Evolutionary conservation across 2,329 filamentous ascomycete species (phyloP).

Genomic region (Colletotrichum tofieldiae): DNA sequence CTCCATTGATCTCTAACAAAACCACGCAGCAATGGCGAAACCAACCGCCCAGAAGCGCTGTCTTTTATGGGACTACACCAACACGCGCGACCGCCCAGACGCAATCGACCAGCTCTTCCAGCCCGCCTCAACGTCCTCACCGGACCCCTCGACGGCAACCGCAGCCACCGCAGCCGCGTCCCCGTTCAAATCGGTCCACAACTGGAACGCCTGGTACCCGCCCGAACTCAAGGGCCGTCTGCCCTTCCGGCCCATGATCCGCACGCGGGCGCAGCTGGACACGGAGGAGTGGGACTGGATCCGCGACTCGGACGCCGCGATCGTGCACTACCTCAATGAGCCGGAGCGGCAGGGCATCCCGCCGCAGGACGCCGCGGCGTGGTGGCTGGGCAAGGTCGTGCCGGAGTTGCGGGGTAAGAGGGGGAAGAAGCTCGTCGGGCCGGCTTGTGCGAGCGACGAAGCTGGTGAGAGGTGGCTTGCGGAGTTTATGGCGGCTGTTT

Average conservation of each 20-base stretch:
- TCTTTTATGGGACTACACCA: slow-evolving; percentile 62
- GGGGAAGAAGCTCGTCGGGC: slow-evolving; percentile 54
- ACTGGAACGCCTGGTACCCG: slow-evolving; percentile 60
- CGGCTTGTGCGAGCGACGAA: slow-evolving; percentile 56
- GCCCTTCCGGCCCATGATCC: slow-evolving; percentile 61
- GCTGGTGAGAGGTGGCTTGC: slow-evolving; percentile 58
- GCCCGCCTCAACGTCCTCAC: not conserved
- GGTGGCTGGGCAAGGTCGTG: slow-evolving; percentile 57
- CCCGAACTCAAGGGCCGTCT: slow-evolving; percentile 53
- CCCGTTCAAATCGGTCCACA: slow-evolving; percentile 55
- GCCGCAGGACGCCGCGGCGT: slow-evolving; percentile 53
- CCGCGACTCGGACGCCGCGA: slow-evolving; percentile 47
- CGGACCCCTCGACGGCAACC: no score
- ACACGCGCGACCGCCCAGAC: slow-evolving; percentile 52
- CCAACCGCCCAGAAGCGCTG: slow-evolving; percentile 50
- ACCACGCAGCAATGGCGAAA: not conserved
- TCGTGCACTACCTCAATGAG: slow-evolving; percentile 64
- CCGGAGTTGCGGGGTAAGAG: slow-evolving; percentile 39
- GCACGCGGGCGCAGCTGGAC: slow-evolving; percentile 53
- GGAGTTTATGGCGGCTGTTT: slow-evolving; percentile 56
- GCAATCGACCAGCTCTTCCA: slow-evolving; percentile 55
- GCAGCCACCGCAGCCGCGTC: slow-evolving; percentile 1
- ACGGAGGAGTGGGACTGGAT: slow-evolving; percentile 56
- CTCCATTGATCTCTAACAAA: not conserved
- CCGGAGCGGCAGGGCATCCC: slow-evolving; percentile 57